A percentile compares a stretch with the other conserved stretches of the same genome.
phyloP scores from a whole-genome alignment of 805 yeast species.

The Cyberlindnera suaveolens region DNA sequence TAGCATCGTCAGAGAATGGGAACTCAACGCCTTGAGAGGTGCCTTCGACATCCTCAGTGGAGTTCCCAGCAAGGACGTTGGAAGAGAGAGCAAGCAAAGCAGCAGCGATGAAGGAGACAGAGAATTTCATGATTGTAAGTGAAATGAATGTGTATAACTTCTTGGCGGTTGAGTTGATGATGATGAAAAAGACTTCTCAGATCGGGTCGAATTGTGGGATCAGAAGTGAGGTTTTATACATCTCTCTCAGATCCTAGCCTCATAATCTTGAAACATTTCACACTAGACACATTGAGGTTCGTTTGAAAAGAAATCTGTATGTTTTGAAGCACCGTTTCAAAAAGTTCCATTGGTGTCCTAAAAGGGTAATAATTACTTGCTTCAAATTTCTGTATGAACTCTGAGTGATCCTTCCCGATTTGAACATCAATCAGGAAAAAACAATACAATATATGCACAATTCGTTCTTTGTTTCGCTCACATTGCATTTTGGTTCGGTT shows the following conservation, averaged over 20 bases:
- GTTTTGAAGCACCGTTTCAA: not conserved
- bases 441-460: too few species aligned
- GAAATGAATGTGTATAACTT: not conserved
- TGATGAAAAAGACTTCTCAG: not conserved
- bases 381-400: not conserved
- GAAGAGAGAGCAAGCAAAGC: constrained; percentile 8
- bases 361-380: constrained; percentile 10
- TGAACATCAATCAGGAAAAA: too few species aligned
- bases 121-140: constrained; percentile 8
- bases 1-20: constrained; percentile 23
- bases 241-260: not conserved
- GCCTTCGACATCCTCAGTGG: constrained; percentile 5
- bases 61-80: constrained; percentile 8
- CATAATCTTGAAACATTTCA: not conserved
- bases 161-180: not conserved
- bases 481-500: too few species aligned
- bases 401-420: too few species aligned
- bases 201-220: not conserved
- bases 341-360: constrained; percentile 10
- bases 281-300: too few species aligned
- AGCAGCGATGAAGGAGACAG: constrained; percentile 10
- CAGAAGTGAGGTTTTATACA: not conserved
- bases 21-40: constrained; percentile 17
- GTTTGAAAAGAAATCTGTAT: not conserved
- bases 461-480: too few species aligned